A percentile compares a stretch with the other conserved stretches of the same genome.
Conservation (phyloP, 805 yeast genomes). For the Phaffomyces antillensis region DNA sequence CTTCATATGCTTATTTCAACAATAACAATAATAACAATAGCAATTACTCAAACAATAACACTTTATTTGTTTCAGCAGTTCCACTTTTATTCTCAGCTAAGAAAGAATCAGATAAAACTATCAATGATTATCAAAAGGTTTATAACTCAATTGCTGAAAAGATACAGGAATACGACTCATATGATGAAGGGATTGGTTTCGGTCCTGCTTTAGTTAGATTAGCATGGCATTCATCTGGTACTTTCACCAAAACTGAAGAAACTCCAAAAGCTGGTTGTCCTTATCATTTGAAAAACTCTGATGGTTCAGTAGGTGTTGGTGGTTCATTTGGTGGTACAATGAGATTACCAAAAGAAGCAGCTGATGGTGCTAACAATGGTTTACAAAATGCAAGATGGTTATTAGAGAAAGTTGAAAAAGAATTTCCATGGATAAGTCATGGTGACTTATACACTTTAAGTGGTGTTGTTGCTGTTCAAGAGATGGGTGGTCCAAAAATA, state of each 20-base stretch:
- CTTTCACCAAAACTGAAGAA: slow-evolving; percentile 46
- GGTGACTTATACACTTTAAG: slow-evolving; percentile 79
- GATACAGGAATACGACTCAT: slow-evolving; percentile 47
- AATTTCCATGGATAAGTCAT: slow-evolving; percentile 64
- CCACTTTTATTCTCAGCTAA: slow-evolving; percentile 5
- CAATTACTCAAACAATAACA: background rate
- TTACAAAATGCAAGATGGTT: slow-evolving; percentile 45
- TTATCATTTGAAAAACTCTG: slow-evolving; percentile 13
- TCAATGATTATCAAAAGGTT: slow-evolving; percentile 49
- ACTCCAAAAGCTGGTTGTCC: slow-evolving; percentile 31
- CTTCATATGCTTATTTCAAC: slow-evolving; percentile 1
- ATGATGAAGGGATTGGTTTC: slow-evolving; percentile 60
- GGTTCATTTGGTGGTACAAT: slow-evolving; percentile 73
- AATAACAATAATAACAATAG: background rate
- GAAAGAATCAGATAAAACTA: slow-evolving; percentile 15
- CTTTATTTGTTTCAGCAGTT: background rate
- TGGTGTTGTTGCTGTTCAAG: slow-evolving; percentile 75
- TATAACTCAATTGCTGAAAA: slow-evolving; percentile 68
- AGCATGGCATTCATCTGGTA: slow-evolving; percentile 88
- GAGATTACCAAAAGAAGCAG: slow-evolving; percentile 47
- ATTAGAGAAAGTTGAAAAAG: slow-evolving; percentile 46
- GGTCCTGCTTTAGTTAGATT: slow-evolving; percentile 76
- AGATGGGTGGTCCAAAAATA: slow-evolving; percentile 69
- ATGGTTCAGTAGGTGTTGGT: slow-evolving; percentile 30
- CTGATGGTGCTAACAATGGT: slow-evolving; percentile 43